Evolutionary conservation across 2,329 filamentous ascomycete genomes (phyloP), one percentile per base, ranked within the genome.

Genomic region (Cercospora sp.): DNA sequence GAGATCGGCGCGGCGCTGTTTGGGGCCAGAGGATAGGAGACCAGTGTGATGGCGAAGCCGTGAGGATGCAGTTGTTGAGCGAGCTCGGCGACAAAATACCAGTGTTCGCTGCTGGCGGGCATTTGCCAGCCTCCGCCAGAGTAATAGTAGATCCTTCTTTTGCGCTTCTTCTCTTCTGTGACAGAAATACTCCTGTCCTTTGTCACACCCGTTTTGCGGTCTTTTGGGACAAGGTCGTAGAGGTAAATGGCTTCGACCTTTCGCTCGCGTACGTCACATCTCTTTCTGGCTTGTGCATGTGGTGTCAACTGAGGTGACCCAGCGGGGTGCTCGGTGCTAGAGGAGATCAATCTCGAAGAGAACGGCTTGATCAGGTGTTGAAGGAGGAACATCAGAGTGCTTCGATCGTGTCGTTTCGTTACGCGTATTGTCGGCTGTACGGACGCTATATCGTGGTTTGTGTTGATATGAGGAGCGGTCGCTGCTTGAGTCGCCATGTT

Each of bases 121-220:
- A 79, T 79, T 68, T 85, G 84, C 83, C 86, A 88, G 3, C 84
- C 85, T 6, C 86, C 86, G 1, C 86, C 87, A 0, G 81, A 80
- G 69, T 87, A 87, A 68, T 88, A 88, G 68, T 85, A 83, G 26
- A 89, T 77, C 4, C 79, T 75, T 69, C 78, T 80, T 10, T n/a
- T 59, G 26, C 60, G 40, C 21, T 51, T 67, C 60, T 71, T 75
- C 55, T 71, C 53, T 16, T 53, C 49, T 24, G 34, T 28, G n/a
- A 6, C 34, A 12, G 51, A 12, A 13, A 37, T 43, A 5, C n/a
- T 12, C 16, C 13, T 37, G 28, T 45, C 51, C 12, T 59, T 37
- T n/a, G 62, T 49, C 13, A 43, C 51, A 2, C 53, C 62, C 59
- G 18, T 53, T 63, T 65, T 67, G 32, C 12, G 12, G 9, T 49